Conservation (phyloP, 441 rosid species). For the Populus hybrid region DNA sequence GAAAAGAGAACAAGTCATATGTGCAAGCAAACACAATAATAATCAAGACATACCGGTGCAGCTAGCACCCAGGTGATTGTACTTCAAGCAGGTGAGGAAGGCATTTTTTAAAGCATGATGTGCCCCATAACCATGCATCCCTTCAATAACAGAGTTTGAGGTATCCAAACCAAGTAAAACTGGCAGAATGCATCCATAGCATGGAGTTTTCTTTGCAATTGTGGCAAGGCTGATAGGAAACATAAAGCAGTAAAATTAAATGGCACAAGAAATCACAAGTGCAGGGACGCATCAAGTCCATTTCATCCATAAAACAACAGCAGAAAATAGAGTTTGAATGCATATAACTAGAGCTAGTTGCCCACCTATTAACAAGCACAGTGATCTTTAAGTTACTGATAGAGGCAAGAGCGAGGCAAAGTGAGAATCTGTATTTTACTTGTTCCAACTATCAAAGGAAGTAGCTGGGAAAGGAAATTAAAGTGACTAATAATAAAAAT, state of each 20-base stretch:
- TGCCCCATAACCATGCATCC: slow-evolving; percentile 63
- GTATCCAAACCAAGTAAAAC: slow-evolving; percentile 93
- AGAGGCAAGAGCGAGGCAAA: slow-evolving; percentile 19
- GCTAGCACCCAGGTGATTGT: slow-evolving; percentile 79
- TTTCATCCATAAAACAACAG: not conserved
- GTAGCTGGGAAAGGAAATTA: no score
- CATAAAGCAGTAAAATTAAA: slow-evolving; percentile 23
- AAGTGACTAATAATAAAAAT: no score
- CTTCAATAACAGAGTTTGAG: slow-evolving; percentile 55
- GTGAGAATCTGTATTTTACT: no score
- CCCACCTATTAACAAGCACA: slow-evolving; percentile 79
- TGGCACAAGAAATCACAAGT: not conserved
- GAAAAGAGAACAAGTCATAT: no score
- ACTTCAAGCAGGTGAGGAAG: slow-evolving; percentile 72
- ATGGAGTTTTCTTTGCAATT: slow-evolving; percentile 85
- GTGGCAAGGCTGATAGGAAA: slow-evolving; percentile 64
- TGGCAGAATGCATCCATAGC: slow-evolving; percentile 89
- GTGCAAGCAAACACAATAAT: not conserved
- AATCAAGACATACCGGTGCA: slow-evolving; percentile 71
- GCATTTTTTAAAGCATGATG: slow-evolving; percentile 74
- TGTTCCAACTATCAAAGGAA: no score
- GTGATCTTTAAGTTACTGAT: slow-evolving; percentile 62
- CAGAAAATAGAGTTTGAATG: slow-evolving; percentile 14
- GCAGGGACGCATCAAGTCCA: not conserved
- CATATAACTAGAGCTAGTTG: slow-evolving; percentile 16